These are phyloP conservation scores for Thielaviopsis populi DNA, from an alignment of 2,329 filamentous ascomycete species.

Conservation along the genomic window DNA sequence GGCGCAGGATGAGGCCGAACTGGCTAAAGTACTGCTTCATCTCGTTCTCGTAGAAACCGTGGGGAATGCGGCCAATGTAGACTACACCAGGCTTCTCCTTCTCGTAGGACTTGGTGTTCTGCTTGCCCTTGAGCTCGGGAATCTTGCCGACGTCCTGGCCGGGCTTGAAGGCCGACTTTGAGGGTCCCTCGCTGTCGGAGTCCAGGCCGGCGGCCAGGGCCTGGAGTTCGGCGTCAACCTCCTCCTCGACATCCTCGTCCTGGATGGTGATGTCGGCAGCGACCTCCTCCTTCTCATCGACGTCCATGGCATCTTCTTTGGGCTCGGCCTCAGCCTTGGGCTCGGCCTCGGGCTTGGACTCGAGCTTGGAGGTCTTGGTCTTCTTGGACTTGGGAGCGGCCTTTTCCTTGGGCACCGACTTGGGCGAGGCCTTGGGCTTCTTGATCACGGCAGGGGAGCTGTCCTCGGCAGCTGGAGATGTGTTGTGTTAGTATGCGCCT, in stretches of 20 bases:
- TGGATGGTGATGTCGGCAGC: slow-evolving; percentile 23
- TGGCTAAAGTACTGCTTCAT: slow-evolving; percentile 89
- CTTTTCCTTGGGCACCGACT: slow-evolving; percentile 22
- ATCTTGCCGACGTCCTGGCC: slow-evolving; percentile 38
- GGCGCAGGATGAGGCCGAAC: slow-evolving; percentile 65
- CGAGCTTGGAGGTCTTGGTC: slow-evolving; percentile 1
- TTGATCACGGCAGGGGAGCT: slow-evolving; percentile 31
- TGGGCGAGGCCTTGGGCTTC: slow-evolving; percentile 32
- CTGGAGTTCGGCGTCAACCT: slow-evolving; percentile 29
- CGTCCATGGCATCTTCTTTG: slow-evolving; percentile 22
- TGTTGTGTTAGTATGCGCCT: slow-evolving; percentile 9
- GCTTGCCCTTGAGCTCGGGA: slow-evolving; percentile 33
- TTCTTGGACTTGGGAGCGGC: slow-evolving; percentile 4
- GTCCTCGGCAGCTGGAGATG: slow-evolving; percentile 29
- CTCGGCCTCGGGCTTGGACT: slow-evolving; percentile 1
- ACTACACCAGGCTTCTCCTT: slow-evolving; percentile 57
- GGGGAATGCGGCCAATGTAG: slow-evolving; percentile 80
- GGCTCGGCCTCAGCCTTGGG: slow-evolving; percentile 5
- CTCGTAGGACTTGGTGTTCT: slow-evolving; percentile 24
- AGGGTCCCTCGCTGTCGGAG: slow-evolving; percentile 28
- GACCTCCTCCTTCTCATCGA: slow-evolving; percentile 19
- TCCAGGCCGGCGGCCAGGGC: slow-evolving; percentile 32
- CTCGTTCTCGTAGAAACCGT: slow-evolving; percentile 92
- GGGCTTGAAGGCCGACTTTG: slow-evolving; percentile 29
- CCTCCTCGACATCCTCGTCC: slow-evolving; percentile 25